Evolutionary conservation across 495 filamentous ascomycete genomes (phyloP).

Genomic region (Penicillium ochrochloron): DNA sequence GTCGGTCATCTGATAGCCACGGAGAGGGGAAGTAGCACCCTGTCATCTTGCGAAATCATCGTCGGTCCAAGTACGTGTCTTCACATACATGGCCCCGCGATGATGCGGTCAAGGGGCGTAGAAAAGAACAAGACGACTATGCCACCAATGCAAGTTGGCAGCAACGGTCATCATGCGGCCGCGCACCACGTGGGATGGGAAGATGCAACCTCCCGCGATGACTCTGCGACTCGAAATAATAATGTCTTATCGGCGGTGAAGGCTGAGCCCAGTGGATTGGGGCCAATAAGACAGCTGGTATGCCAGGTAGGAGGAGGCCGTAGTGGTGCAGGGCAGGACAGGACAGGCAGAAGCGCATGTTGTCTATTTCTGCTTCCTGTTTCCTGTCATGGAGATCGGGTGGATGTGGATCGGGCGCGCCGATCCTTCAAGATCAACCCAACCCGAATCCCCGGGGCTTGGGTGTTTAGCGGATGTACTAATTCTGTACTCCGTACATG

Average conservation of each 20-base stretch:
- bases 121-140: not conserved
- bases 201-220: slow-evolving; percentile 21
- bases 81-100: slow-evolving; percentile 11
- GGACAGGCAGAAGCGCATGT: not conserved
- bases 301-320: not conserved
- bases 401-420: slow-evolving; percentile 24
- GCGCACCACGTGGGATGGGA: slow-evolving; percentile 22
- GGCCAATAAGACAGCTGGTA: not conserved
- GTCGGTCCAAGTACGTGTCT: slow-evolving; percentile 16
- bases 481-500: not conserved
- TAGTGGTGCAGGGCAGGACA: not conserved
- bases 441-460: slow-evolving; percentile 18
- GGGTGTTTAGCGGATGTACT: not conserved
- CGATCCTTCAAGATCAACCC: slow-evolving; percentile 24
- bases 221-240: not conserved
- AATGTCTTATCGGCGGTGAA: slow-evolving; percentile 21
- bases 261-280: not conserved
- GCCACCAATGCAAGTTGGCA: not conserved
- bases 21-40: not conserved
- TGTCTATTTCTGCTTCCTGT: not conserved
- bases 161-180: slow-evolving; percentile 20
- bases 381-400: slow-evolving; percentile 11
- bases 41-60: not conserved
- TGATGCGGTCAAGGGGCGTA: slow-evolving; percentile 16
- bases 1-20: slow-evolving; percentile 16